A percentile compares a stretch with the other conserved stretches of the same genome.
These are phyloP conservation scores for Ascocoryne sarcoides DNA, from an alignment of 2,329 filamentous ascomycete genomes.

Conservation along the genomic window DNA sequence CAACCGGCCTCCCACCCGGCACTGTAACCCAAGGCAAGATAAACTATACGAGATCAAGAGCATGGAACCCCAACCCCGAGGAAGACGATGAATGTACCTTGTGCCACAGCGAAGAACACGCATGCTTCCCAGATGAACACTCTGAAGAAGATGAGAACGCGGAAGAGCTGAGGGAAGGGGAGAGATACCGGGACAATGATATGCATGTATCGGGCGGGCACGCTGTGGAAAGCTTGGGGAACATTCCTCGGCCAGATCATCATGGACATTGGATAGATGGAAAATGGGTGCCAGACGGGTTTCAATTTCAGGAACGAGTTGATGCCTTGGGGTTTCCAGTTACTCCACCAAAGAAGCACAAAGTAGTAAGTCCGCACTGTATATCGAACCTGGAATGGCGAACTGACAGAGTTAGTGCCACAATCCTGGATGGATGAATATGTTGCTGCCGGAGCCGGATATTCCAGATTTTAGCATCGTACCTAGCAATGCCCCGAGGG, in stretches of 20 bases:
- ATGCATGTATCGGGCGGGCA: not conserved
- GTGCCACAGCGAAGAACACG: not conserved
- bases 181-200: not conserved
- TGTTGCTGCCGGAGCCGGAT: not conserved
- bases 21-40: not conserved
- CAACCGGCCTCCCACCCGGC: not conserved
- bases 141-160: not conserved
- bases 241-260: no score
- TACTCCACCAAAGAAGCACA: not conserved
- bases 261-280: not conserved
- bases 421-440: not conserved
- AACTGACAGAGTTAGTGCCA: not conserved
- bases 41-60: not conserved
- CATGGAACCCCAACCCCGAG: not conserved
- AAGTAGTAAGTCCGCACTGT: not conserved
- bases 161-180: not conserved
- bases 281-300: not conserved
- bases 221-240: not conserved
- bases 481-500: not conserved
- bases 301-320: not conserved
- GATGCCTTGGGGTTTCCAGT: not conserved
- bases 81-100: not conserved
- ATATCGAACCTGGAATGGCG: not conserved
- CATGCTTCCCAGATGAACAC: not conserved
- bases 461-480: not conserved